A percentile compares a stretch with the other conserved stretches of the same genome.
Conservation (phyloP, 805 yeast species). For the Ogataea trehalophila region DNA sequence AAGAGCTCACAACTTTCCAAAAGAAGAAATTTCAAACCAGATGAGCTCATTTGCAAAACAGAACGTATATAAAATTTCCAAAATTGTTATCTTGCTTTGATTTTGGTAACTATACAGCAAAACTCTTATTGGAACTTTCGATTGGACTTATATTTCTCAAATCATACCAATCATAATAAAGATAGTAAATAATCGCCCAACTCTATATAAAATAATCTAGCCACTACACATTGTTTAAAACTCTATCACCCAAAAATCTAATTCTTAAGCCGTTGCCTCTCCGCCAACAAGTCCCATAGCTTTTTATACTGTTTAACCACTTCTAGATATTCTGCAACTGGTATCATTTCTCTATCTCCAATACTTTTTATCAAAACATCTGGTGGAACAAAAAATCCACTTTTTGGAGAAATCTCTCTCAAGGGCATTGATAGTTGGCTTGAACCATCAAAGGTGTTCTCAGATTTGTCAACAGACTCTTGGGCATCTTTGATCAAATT, state of each 20-base stretch:
- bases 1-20: too few species aligned
- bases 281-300: constrained; percentile 4
- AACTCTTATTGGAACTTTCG: too few species aligned
- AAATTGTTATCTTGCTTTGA: too few species aligned
- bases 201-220: too few species aligned
- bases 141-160: too few species aligned
- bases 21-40: too few species aligned
- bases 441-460: constrained; percentile 12
- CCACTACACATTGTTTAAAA: background rate
- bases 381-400: constrained; percentile 14
- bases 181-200: too few species aligned
- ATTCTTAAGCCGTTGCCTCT: background rate
- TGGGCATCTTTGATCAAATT: constrained; percentile 9
- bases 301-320: constrained; percentile 11
- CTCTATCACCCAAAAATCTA: background rate
- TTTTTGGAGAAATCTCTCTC: constrained; percentile 4
- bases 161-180: too few species aligned
- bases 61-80: too few species aligned
- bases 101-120: too few species aligned
- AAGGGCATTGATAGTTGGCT: constrained; percentile 1
- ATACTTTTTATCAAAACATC: constrained; percentile 11
- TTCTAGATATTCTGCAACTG: constrained; percentile 14
- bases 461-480: constrained; percentile 8
- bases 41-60: too few species aligned
- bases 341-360: constrained; percentile 10